These are phyloP conservation scores for Wickerhamiella azymoides DNA, from an alignment of 805 yeast genomes.

Conservation along the genomic window DNA sequence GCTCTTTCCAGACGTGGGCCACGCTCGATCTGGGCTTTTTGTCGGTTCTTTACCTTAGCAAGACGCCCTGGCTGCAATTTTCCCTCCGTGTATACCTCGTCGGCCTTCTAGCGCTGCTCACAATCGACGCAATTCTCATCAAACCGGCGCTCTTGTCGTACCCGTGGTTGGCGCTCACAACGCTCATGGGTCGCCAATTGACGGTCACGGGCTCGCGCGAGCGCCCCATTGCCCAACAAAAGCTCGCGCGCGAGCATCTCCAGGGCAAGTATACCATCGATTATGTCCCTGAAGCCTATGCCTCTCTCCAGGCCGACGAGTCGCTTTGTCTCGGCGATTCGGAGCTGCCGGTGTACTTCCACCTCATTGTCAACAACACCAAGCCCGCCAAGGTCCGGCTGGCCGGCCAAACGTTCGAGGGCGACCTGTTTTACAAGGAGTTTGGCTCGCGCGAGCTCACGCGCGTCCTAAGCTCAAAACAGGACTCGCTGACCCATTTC, in stretches of 20 bases:
- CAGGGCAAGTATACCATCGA: conserved; percentile 78
- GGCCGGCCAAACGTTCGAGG: conserved; percentile 41
- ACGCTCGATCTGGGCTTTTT: conserved; percentile 54
- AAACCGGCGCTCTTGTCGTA: conserved; percentile 13
- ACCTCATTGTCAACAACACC: conserved; percentile 71
- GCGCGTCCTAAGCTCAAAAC: conserved; percentile 18
- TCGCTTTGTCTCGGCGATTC: conserved; percentile 37
- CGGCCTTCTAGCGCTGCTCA: conserved; percentile 34
- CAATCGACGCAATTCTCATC: conserved; percentile 31
- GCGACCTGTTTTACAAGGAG: conserved; percentile 30
- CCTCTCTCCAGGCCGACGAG: conserved; percentile 47
- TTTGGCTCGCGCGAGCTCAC: conserved; percentile 46
- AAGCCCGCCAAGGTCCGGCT: conserved; percentile 51
- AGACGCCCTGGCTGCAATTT: conserved; percentile 63
- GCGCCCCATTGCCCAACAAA: conserved; percentile 23
- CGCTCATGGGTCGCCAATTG: conserved; percentile 22
- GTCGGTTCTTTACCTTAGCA: conserved; percentile 56
- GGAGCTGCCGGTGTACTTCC: conserved; percentile 34
- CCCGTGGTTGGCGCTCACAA: conserved; percentile 16
- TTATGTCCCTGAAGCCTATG: conserved; percentile 83
- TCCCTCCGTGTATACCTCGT: conserved; percentile 40
- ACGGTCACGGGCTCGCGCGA: conserved; percentile 25
- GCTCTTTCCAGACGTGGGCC: neutral
- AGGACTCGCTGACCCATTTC: conserved; percentile 20
- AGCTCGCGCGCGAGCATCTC: conserved; percentile 40